Evolutionary conservation across 2,329 filamentous ascomycete genomes (phyloP).

Genomic region (Trichoderma pleuroti): DNA sequence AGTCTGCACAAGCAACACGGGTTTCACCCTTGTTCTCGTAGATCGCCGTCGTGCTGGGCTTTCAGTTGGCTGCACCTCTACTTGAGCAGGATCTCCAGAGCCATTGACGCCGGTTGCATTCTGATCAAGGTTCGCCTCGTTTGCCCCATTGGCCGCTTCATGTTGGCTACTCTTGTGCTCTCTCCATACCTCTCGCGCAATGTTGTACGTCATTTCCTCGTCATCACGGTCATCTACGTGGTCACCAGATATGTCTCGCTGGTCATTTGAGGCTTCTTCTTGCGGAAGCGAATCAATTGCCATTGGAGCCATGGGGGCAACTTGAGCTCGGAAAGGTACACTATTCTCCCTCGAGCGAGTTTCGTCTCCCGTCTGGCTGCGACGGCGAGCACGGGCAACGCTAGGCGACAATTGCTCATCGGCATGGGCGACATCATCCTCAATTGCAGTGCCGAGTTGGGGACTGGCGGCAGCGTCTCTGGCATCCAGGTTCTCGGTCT

Average conservation of each 20-base stretch:
- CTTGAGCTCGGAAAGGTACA: constrained; percentile 18
- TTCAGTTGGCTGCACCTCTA: constrained; percentile 12
- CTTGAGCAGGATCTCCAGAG: not conserved
- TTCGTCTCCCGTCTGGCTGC: constrained; percentile 29
- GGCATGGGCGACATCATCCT: constrained; percentile 22
- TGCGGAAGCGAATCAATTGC: constrained; percentile 14
- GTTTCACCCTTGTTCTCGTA: constrained; percentile 44
- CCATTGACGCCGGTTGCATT: not conserved
- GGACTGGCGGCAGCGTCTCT: not conserved
- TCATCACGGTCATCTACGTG: constrained; percentile 26
- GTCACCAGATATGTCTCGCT: not conserved
- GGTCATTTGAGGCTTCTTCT: constrained; percentile 13
- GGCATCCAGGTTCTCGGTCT: constrained; percentile 11
- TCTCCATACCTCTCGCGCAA: constrained; percentile 36
- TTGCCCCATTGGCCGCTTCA: constrained; percentile 16
- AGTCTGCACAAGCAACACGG: constrained; percentile 41
- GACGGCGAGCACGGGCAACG: constrained; percentile 26
- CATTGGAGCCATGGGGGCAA: constrained; percentile 21
- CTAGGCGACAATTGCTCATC: constrained; percentile 30
- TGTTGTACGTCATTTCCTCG: constrained; percentile 21
- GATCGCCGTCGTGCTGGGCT: constrained; percentile 31
- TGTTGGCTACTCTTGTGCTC: constrained; percentile 33
- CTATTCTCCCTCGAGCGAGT: constrained; percentile 30
- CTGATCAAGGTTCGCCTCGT: constrained; percentile 6
- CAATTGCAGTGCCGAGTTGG: constrained; percentile 22